phyloP scores from a whole-genome alignment of 495 filamentous ascomycete species.

The Podospora bellae-mahoneyi region DNA sequence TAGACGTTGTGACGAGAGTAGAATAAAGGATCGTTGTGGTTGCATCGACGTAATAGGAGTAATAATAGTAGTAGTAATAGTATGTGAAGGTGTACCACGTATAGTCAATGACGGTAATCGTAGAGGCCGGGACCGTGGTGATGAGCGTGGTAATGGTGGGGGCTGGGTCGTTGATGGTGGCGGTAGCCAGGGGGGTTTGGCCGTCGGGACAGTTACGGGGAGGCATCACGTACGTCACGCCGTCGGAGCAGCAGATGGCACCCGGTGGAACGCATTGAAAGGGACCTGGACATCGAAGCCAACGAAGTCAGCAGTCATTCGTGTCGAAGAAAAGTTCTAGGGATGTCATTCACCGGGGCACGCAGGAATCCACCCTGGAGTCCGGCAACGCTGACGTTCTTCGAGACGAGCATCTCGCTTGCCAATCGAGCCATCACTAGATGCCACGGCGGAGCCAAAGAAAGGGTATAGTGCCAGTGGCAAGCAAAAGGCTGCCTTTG shows the following conservation, averaged over 20 bases:
- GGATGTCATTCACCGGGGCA: slow-evolving; percentile 14
- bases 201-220: slow-evolving; percentile 15
- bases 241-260: slow-evolving; percentile 20
- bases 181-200: neutral
- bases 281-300: neutral
- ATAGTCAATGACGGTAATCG: slow-evolving; percentile 5
- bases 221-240: slow-evolving; percentile 9
- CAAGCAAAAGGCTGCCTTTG: neutral
- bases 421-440: neutral
- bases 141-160: neutral
- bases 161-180: neutral
- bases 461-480: neutral
- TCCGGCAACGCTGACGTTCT: slow-evolving; percentile 7
- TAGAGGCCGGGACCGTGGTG: neutral
- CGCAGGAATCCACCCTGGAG: slow-evolving; percentile 16
- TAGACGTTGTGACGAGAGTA: neutral
- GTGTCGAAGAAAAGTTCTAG: neutral
- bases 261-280: slow-evolving; percentile 17
- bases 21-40: slow-evolving; percentile 8
- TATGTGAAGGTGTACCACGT: slow-evolving; percentile 11
- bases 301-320: neutral
- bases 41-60: slow-evolving; percentile 6
- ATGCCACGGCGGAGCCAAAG: neutral
- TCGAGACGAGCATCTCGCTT: neutral
- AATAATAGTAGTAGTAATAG: slow-evolving; percentile 16